Base-by-base conservation (phyloP, 2,329 filamentous ascomycete species). In the Cordyceps pruinosa region DNA sequence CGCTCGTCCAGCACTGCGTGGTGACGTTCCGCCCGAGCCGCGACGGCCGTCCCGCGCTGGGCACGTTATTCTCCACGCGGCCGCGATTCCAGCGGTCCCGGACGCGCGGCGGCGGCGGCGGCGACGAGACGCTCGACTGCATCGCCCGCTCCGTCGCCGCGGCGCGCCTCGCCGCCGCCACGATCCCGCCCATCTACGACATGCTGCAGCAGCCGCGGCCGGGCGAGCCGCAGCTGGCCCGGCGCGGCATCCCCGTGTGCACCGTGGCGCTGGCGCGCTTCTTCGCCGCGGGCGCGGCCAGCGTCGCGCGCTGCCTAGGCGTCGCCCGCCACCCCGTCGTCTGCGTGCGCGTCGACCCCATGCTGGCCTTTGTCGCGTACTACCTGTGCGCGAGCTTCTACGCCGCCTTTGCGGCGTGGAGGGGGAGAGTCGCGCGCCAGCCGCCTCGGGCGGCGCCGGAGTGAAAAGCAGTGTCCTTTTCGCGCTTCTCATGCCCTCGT, bases 1-100 rank as follows among this genome's bases (percentile, higher is more conserved):
- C 34, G 4, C 8, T n/a, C n/a, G 53, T 56, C 34, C 53, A 56
- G 34, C 53, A 56, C 53, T 56, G 44, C 44, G 12, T 56, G n/a
- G 53, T 56, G 28, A 41, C 53, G 2, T 47, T 56, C 26, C 44
- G 53, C 1, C 53, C 53, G 13, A 35, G 34, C 23, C 53, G 53
- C 34, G 53, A 56, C n/a, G 53, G 53, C 4, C n/a, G 34, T 15
- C 53, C 53, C 13, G 53, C 28, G 9, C 53, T 56, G 5, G 53
- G 53, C n/a, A 56, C 53, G 4, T 56, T 56, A 15, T 48, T 56
- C 13, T 39, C 7, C 5, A 12, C 12, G 13, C 44, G 53, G 2
- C 34, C 44, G 2, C 53, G 53, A 2, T 56, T 39, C 26, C 34
- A 41, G 7, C 26, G 45, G 28, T n/a, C 44, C 0, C 39, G 19